These are phyloP conservation scores for Cladorrhinum sp. DNA, from an alignment of 2,329 filamentous ascomycete genomes.

Conservation along the genomic window DNA sequence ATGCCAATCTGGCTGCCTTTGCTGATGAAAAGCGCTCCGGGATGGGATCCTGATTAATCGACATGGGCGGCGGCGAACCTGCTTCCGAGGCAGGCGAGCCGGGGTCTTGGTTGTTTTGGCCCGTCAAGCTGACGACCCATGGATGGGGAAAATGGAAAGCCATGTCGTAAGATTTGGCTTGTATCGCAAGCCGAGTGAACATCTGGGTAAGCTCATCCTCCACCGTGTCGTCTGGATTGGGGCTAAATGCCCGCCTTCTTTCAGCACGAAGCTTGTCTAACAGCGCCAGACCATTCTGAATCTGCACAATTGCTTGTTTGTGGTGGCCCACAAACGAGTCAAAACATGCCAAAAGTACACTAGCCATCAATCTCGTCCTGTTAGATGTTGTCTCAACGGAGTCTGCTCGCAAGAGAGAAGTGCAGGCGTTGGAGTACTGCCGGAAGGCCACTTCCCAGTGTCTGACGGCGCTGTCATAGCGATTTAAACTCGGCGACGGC, in stretches of 20 bases:
- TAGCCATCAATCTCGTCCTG: conserved; percentile 60
- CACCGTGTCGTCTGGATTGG: conserved; percentile 45
- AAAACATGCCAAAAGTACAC: conserved; percentile 64
- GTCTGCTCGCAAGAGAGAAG: conserved; percentile 45
- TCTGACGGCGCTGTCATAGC: conserved; percentile 39
- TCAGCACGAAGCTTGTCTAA: conserved; percentile 52
- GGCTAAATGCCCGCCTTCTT: conserved; percentile 38
- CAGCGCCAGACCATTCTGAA: conserved; percentile 55
- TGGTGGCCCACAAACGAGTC: conserved; percentile 65
- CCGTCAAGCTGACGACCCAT: conserved; percentile 54
- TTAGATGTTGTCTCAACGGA: conserved; percentile 44
- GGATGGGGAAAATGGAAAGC: conserved; percentile 64
- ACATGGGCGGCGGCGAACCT: conserved; percentile 43
- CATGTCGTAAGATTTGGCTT: conserved; percentile 67
- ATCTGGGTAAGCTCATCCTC: conserved; percentile 61
- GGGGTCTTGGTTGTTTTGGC: conserved; percentile 35
- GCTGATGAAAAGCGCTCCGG: conserved; percentile 48
- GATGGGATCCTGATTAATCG: conserved; percentile 37
- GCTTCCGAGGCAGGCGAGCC: conserved; percentile 44
- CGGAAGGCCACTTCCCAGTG: conserved; percentile 61
- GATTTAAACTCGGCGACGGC: conserved; percentile 35
- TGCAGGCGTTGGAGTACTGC: conserved; percentile 57
- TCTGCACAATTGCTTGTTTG: conserved; percentile 58
- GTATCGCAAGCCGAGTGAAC: conserved; percentile 61
- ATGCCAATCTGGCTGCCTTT: conserved; percentile 53